A percentile compares a stretch with the other conserved stretches of the same genome.
Evolutionary conservation across 192 early-diverging fungal genomes (phyloP).

Genomic region (Geranomyces variabilis): DNA sequence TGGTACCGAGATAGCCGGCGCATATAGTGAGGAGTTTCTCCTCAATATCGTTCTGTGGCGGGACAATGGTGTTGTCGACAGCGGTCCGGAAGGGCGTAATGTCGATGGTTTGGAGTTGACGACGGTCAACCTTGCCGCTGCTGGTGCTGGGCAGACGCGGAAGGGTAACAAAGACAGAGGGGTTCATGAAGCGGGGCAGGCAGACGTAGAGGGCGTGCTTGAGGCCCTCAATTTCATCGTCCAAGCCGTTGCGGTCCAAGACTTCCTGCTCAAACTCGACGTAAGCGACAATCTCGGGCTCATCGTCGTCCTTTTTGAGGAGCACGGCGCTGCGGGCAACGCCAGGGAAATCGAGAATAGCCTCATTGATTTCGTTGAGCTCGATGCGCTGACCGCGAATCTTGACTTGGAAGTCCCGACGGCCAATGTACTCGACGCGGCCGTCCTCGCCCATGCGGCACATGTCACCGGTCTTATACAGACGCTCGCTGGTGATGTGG

Average conservation of each 20-base stretch:
- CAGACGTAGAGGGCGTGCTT: neutral
- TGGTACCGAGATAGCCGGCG: neutral
- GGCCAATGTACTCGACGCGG: conserved; percentile 38
- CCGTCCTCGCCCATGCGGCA: conserved; percentile 32
- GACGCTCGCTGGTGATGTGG: conserved; percentile 11
- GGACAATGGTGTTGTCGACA: conserved; percentile 4
- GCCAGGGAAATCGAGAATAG: neutral
- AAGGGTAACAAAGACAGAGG: conserved; percentile 29
- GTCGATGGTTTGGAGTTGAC: neutral
- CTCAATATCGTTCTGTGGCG: conserved; percentile 1
- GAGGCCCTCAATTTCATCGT: neutral
- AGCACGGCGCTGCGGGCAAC: conserved; percentile 8
- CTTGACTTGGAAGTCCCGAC: conserved; percentile 36
- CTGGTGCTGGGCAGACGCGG: conserved; percentile 36
- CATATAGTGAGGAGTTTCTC: neutral
- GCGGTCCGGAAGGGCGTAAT: neutral
- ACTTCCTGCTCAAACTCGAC: neutral
- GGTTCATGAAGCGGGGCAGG: conserved; percentile 44
- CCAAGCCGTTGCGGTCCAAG: neutral
- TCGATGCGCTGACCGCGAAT: conserved; percentile 28
- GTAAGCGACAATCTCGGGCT: conserved; percentile 3
- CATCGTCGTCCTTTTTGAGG: neutral
- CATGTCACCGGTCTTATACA: conserved; percentile 45
- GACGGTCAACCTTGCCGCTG: conserved; percentile 33
- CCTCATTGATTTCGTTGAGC: conserved; percentile 24